Evolutionary conservation across 2,329 filamentous ascomycete species (phyloP).

Genomic region (Claviceps lovelessii): DNA sequence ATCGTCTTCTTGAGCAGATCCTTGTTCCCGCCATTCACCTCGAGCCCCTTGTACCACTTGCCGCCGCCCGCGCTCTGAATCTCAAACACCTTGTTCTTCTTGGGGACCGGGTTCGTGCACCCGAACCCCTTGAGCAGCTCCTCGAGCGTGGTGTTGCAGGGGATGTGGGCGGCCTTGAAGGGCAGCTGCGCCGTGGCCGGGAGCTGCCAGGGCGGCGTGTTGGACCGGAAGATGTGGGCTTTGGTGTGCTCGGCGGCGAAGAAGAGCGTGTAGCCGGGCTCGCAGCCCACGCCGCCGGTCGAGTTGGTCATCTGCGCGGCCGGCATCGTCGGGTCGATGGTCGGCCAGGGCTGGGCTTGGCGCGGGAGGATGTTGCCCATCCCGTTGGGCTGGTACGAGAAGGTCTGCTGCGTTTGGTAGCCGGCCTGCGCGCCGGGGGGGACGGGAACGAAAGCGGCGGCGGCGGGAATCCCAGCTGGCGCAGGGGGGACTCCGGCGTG

Average conservation of each 20-base stretch:
- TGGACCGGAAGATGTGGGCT: constrained; percentile 41
- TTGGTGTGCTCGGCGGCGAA: constrained; percentile 45
- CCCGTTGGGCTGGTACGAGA: constrained; percentile 25
- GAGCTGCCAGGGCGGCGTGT: constrained; percentile 38
- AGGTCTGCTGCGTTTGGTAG: constrained; percentile 14
- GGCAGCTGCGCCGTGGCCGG: constrained; percentile 26
- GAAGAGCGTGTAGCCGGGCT: constrained; percentile 50
- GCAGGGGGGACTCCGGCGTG: constrained; percentile 3
- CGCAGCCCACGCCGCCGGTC: constrained; percentile 42
- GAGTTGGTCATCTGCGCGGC: constrained; percentile 42
- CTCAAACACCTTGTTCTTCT: constrained; percentile 44
- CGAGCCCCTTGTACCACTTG: constrained; percentile 43
- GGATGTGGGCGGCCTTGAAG: constrained; percentile 38
- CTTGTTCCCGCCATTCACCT: constrained; percentile 34
- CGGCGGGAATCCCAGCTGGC: background rate
- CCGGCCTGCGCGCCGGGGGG: constrained; percentile 9
- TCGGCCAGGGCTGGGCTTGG: constrained; percentile 27
- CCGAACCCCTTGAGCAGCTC: constrained; percentile 47
- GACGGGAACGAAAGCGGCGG: background rate
- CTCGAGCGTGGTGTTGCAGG: constrained; percentile 35
- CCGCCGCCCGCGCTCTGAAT: constrained; percentile 40
- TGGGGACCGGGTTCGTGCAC: constrained; percentile 32
- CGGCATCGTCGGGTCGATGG: constrained; percentile 30
- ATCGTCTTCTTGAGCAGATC: constrained; percentile 35
- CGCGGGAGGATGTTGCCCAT: constrained; percentile 22